phyloP scores from a whole-genome alignment of 1,139 yeast species.

The Candida sp. region DNA sequence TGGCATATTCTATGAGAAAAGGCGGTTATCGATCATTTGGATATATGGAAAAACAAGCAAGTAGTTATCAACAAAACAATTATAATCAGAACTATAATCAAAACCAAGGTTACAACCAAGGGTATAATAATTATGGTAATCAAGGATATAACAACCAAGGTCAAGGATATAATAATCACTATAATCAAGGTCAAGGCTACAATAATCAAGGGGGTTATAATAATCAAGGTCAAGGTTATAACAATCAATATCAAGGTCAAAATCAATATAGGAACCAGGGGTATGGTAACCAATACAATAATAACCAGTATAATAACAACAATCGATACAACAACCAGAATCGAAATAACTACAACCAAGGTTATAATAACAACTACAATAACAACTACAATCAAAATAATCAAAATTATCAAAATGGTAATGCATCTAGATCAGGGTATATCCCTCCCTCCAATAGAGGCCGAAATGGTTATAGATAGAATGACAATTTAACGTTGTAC shows the following conservation, averaged over 20 bases:
- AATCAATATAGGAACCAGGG: not conserved
- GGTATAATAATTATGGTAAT: not conserved
- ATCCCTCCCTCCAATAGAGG: not conserved
- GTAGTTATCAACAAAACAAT: slow-evolving; percentile 9
- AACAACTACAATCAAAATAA: not conserved
- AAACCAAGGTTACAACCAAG: slow-evolving; percentile 5
- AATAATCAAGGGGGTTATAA: not conserved
- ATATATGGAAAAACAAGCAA: slow-evolving; percentile 10
- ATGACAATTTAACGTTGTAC: not conserved
- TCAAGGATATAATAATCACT: not conserved
- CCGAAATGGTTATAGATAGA: slow-evolving; percentile 3
- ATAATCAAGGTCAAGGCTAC: not conserved
- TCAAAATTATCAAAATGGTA: not conserved
- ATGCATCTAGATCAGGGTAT: slow-evolving; percentile 2
- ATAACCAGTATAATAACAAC: not conserved
- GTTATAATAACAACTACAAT: not conserved
- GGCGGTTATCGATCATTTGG: slow-evolving; percentile 42
- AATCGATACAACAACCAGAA: not conserved
- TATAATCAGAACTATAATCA: slow-evolving; percentile 12
- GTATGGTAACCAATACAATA: not conserved
- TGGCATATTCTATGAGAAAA: slow-evolving; percentile 32
- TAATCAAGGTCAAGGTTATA: slow-evolving; percentile 3
- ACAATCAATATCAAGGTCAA: slow-evolving; percentile 1
- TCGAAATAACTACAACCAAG: not conserved
- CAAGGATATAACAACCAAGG: slow-evolving; percentile 2